A percentile compares a stretch with the other conserved stretches of the same genome.
These are phyloP conservation scores for Boletus sp. DNA, from an alignment of 768 basidiomycete genomes.

Conservation along the genomic window DNA sequence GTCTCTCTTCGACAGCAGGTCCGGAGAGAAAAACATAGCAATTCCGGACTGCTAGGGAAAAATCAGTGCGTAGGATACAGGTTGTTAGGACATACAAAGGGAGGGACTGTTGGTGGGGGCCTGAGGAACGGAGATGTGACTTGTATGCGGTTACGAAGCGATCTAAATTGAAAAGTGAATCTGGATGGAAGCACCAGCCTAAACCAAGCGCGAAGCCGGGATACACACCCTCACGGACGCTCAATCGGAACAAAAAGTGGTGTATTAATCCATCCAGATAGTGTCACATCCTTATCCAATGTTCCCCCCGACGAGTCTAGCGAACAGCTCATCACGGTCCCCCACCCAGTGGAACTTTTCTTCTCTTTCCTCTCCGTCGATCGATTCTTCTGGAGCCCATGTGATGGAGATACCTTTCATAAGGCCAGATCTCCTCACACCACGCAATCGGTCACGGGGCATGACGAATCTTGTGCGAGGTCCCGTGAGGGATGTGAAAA, in stretches of 20 bases:
- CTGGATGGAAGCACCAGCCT: conserved; percentile 7
- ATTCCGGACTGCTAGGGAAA: neutral
- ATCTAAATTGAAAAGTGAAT: neutral
- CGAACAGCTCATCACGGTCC: conserved; percentile 63
- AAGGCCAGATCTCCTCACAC: conserved; percentile 55
- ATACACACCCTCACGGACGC: neutral
- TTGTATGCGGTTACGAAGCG: conserved; percentile 6
- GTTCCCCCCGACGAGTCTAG: conserved; percentile 52
- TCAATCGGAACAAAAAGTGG: conserved; percentile 11
- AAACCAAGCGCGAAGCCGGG: conserved; percentile 24
- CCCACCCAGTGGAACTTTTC: conserved; percentile 61
- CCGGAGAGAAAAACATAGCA: conserved; percentile 83
- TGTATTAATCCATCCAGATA: conserved; percentile 6
- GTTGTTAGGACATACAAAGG: conserved; percentile 4
- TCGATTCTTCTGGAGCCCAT: conserved; percentile 34
- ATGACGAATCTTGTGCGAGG: conserved; percentile 44
- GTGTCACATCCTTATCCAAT: conserved; percentile 47
- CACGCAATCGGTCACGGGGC: conserved; percentile 43
- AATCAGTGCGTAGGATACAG: neutral
- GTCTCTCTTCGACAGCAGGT: conserved; percentile 75
- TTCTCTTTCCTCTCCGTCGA: conserved; percentile 38
- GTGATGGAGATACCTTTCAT: conserved; percentile 50
- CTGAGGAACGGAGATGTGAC: neutral
- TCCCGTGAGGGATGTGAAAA: conserved; percentile 54
- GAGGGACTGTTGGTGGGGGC: neutral